phyloP scores from a whole-genome alignment of 176 grass and related monocot species.

The barley (Hordeum vulgare) region DNA sequence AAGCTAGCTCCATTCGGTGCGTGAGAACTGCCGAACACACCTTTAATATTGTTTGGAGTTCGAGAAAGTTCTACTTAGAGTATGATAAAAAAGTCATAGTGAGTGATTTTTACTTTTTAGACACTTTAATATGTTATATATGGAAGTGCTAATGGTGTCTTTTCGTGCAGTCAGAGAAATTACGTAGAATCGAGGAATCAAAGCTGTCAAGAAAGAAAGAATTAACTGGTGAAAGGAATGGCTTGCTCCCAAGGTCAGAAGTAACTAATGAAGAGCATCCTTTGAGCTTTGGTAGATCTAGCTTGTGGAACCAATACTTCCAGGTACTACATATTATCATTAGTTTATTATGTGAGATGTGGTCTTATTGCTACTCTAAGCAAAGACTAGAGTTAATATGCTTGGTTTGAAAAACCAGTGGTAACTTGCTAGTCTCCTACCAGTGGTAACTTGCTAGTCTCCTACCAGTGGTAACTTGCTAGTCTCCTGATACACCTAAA shows the following conservation, averaged over 20 bases:
- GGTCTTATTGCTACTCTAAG: background rate
- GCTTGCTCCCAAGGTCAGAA: constrained; percentile 46
- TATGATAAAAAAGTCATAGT: background rate
- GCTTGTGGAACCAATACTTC: constrained; percentile 90
- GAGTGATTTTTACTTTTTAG: background rate
- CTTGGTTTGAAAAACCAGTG: constrained; percentile 2
- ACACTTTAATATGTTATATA: background rate
- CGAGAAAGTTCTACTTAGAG: background rate
- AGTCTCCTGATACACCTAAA: too few species aligned
- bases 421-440: background rate
- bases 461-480: background rate
- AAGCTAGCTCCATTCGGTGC: too few species aligned
- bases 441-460: background rate
- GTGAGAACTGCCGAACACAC: too few species aligned
- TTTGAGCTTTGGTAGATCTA: constrained; percentile 66
- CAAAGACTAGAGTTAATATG: constrained; percentile 11
- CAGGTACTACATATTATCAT: constrained; percentile 37
- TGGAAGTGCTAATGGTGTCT: background rate
- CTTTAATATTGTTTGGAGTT: background rate
- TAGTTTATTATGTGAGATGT: background rate
- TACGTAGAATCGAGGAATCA: constrained; percentile 45
- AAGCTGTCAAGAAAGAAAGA: constrained; percentile 36
- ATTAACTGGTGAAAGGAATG: constrained; percentile 28
- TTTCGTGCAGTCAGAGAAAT: constrained; percentile 42
- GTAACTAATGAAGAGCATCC: constrained; percentile 91